Conservation (phyloP, 306 rosid genomes). For the Dalbergia oliveri region DNA sequence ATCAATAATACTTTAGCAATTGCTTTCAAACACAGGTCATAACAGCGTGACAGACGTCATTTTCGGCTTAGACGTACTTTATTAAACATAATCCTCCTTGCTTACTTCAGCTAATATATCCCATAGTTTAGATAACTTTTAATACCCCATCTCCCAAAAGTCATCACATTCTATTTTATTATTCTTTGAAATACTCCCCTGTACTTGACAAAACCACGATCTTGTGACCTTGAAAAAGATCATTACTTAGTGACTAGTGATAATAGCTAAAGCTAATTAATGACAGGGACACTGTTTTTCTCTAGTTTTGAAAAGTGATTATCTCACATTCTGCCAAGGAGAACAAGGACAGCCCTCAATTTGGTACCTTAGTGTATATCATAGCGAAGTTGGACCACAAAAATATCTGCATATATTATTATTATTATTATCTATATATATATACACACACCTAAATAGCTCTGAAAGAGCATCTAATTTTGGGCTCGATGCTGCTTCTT, state of each 20-base stretch:
- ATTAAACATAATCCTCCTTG: neutral
- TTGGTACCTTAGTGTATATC: conserved; percentile 21
- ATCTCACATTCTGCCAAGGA: conserved; percentile 24
- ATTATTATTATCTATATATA: too few relatives aligned
- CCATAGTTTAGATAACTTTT: conserved; percentile 2
- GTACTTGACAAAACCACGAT: conserved; percentile 30
- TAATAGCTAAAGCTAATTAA: conserved; percentile 28
- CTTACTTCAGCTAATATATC: conserved; percentile 37
- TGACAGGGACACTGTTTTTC: conserved; percentile 33
- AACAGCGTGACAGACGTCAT: conserved; percentile 21
- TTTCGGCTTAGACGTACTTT: conserved; percentile 19
- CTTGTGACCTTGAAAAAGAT: conserved; percentile 21
- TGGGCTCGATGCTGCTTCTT: conserved; percentile 32
- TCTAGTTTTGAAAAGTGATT: neutral
- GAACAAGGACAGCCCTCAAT: conserved; percentile 17
- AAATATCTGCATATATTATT: neutral
- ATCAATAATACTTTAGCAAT: neutral
- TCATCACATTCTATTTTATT: conserved; percentile 21
- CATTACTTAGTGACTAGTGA: conserved; percentile 19
- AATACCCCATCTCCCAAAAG: conserved; percentile 21
- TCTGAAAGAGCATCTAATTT: conserved; percentile 21
- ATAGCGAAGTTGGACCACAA: conserved; percentile 39
- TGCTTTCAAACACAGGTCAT: conserved; percentile 8
- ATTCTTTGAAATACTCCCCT: conserved; percentile 31
- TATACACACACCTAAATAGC: neutral